Base-by-base conservation (phyloP, 2,329 filamentous ascomycete genomes). In the Alternaria rosae region DNA sequence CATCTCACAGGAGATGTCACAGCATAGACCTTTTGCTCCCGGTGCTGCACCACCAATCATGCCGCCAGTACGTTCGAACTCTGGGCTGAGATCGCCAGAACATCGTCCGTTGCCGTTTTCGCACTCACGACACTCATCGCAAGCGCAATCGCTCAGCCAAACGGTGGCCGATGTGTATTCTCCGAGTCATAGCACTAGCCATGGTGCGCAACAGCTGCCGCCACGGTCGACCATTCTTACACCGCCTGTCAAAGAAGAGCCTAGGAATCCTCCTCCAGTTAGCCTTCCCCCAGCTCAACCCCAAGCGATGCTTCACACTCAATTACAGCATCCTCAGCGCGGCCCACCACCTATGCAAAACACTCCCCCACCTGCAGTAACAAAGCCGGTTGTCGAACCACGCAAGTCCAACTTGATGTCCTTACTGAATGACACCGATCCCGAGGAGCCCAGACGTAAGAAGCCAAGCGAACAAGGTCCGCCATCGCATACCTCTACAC, bases 381-480 rank as follows among this genome's bases (percentile, higher is more conserved):
- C 72, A 3, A 75, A 76, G 54, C 73, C 77, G 61, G 66, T 70
- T 13, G 57, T 70, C n/a, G 73, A 76, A 54, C 75, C 77, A 9
- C 74, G 74, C 45, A 79, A 76, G 56, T 79, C 78, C 7, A 80
- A 79, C 52, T 41, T 81, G 13, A 68, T 79, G 57, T 79, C 76
- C 4, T 56, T 81, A 15, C 71, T 81, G 13, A 81, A 81, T 57
- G 76, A 77, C 26, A 63, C 75, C n/a, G 76, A 78, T 54, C 74
- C 76, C 6, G 76, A 78, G 45, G 76, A 78, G 62, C 74, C 76
- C 15, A 70, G 69, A 54, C 70, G 71, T 4, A 78, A 77, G 66
- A 78, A 76, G 48, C 68, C 71, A n/a, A 65, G 52, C 44, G 76
- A 79, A 17, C 74, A 71, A 59, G 71, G 67, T n/a, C 62, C 73